These are phyloP conservation scores for Didymella pomorum DNA, from an alignment of 2,329 filamentous ascomycete species.

Conservation along the genomic window DNA sequence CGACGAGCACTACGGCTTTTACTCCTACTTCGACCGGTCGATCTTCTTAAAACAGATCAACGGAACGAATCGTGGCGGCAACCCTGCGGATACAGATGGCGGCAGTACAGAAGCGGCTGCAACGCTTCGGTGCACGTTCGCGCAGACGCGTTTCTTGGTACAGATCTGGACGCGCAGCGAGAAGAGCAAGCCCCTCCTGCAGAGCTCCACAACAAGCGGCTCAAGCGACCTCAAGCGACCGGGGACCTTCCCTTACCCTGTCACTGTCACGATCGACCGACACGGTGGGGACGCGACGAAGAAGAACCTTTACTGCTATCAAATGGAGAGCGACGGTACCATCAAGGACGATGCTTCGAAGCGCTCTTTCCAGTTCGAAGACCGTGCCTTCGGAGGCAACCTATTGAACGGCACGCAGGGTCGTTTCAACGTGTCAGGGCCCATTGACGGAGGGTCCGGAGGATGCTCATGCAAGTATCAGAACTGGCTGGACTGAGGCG, in stretches of 20 bases:
- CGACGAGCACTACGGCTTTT: conserved; percentile 93
- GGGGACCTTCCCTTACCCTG: conserved; percentile 68
- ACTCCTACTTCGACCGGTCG: conserved; percentile 87
- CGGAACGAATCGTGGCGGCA: conserved; percentile 51
- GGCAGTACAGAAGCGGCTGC: conserved; percentile 58
- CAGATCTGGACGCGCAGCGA: conserved; percentile 67
- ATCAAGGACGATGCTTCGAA: conserved; percentile 50
- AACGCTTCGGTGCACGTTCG: conserved; percentile 63
- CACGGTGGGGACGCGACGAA: conserved; percentile 63
- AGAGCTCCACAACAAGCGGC: conserved; percentile 40
- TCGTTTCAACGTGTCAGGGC: conserved; percentile 53
- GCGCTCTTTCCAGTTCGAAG: conserved; percentile 61
- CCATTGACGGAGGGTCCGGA: conserved; percentile 66
- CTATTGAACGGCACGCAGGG: conserved; percentile 61
- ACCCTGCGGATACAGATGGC: conserved; percentile 59
- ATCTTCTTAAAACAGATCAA: conserved; percentile 78
- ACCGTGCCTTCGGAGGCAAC: conserved; percentile 59
- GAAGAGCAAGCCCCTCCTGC: conserved; percentile 47
- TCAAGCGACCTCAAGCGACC: conserved; percentile 58
- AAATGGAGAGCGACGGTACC: conserved; percentile 58
- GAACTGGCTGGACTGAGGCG: conserved; percentile 55
- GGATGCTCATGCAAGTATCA: conserved; percentile 68
- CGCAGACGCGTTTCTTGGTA: conserved; percentile 67
- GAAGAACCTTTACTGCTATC: conserved; percentile 69
- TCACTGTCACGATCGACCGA: conserved; percentile 67